These are phyloP conservation scores for Lactuca saligna DNA, from an alignment of 129 eudicot genomes.

Conservation along the genomic window DNA sequence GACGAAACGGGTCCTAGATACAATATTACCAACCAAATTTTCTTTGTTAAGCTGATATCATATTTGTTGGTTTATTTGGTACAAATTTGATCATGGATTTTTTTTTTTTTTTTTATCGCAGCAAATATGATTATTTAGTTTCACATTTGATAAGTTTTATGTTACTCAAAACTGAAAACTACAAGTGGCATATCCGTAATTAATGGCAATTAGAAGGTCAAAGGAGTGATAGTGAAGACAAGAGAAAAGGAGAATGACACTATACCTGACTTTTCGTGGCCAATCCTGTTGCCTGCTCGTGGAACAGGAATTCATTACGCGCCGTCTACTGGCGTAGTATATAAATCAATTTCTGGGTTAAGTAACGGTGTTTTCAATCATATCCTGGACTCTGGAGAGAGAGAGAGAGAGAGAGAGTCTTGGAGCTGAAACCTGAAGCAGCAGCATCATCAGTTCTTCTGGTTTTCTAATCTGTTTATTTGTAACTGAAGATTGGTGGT, in stretches of 20 bases:
- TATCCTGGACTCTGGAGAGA: constrained; percentile 27
- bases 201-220: background rate
- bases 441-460: constrained; percentile 2
- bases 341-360: constrained; percentile 41
- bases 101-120: too few species aligned
- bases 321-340: constrained; percentile 37
- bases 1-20: too few species aligned
- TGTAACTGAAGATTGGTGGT: background rate
- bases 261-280: constrained; percentile 57
- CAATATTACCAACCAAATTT: too few species aligned
- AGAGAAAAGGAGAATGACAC: constrained; percentile 10
- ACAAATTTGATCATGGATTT: too few species aligned
- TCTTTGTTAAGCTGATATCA: too few species aligned
- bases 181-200: constrained; percentile 9
- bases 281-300: constrained; percentile 63
- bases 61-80: too few species aligned
- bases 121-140: too few species aligned
- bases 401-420: constrained; percentile 11
- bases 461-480: constrained; percentile 23
- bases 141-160: too few species aligned
- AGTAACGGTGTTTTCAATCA: constrained; percentile 60
- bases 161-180: too few species aligned
- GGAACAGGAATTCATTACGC: constrained; percentile 35
- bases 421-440: constrained; percentile 24
- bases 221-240: constrained; percentile 2